Conservation (phyloP, 2,329 filamentous ascomycete species). For the Exophiala phaeomuriformis region DNA sequence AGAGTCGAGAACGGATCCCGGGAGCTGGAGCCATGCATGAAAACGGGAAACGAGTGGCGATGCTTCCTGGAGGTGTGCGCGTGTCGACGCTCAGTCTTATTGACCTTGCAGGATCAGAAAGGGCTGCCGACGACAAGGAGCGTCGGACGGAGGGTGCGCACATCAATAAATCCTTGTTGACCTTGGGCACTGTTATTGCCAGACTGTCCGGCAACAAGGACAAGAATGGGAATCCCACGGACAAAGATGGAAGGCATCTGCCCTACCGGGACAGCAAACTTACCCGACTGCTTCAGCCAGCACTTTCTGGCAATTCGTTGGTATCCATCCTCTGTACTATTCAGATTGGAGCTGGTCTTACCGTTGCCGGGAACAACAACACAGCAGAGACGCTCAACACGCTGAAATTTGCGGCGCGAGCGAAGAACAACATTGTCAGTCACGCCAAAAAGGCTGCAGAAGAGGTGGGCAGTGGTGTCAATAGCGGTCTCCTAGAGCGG, state of each 20-base stretch:
- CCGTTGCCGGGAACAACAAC: conserved; percentile 65
- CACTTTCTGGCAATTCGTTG: conserved; percentile 83
- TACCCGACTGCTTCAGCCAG: conserved; percentile 83
- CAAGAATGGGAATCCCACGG: conserved; percentile 62
- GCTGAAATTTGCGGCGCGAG: conserved; percentile 89
- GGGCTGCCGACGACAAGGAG: conserved; percentile 91
- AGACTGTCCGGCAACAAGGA: conserved; percentile 86
- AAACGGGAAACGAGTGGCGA: conserved; percentile 56
- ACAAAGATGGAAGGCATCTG: conserved; percentile 84
- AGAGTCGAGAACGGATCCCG: conserved; percentile 80
- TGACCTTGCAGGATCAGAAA: conserved; percentile 91
- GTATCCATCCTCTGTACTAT: conserved; percentile 98
- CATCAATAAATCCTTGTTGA: conserved; percentile 96
- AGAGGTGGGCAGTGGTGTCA: conserved; percentile 60
- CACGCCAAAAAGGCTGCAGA: conserved; percentile 94
- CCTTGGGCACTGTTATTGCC: conserved; percentile 88
- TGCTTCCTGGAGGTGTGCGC: conserved; percentile 79
- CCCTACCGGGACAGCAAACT: conserved; percentile 97
- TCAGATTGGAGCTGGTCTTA: conserved; percentile 72
- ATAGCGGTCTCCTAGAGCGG: conserved; percentile 70
- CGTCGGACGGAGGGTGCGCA: conserved; percentile 89
- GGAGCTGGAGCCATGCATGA: conserved; percentile 45
- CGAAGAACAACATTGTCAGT: conserved; percentile 96
- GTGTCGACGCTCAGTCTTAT: conserved; percentile 94
- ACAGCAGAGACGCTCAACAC: conserved; percentile 89